Evolutionary conservation across 139 green algal species (phyloP).

Genomic region (Coelastrella sp.): DNA sequence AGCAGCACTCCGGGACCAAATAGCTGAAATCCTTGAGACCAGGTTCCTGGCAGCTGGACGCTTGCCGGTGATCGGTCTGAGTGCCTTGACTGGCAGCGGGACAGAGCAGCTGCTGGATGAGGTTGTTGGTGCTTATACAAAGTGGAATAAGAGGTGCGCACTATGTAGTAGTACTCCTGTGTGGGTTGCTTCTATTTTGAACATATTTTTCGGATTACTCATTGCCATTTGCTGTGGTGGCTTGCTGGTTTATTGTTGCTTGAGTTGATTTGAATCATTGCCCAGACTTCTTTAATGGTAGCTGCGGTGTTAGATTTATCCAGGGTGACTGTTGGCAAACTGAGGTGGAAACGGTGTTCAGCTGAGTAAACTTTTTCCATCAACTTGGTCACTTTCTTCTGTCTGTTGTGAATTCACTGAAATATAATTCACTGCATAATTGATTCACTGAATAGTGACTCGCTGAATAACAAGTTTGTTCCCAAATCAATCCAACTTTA

Average conservation of each 20-base stretch:
- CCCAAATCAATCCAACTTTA: no score
- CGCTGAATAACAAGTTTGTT: no score
- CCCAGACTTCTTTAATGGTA: no score
- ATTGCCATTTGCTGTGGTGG: no score
- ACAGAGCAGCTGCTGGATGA: conserved; percentile 67
- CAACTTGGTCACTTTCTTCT: no score
- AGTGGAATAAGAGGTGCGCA: conserved; percentile 73
- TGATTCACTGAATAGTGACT: no score
- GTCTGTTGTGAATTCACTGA: no score
- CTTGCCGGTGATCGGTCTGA: conserved; percentile 68
- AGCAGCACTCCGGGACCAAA: conserved; percentile 15
- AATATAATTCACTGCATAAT: no score
- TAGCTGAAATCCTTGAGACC: conserved; percentile 51
- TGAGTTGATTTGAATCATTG: no score
- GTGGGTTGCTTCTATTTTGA: no score
- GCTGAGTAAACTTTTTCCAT: no score
- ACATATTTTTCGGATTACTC: no score
- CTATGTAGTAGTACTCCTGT: background rate
- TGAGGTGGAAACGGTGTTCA: background rate
- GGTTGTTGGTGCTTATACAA: conserved; percentile 57
- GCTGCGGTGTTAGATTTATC: background rate
- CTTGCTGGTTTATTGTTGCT: background rate
- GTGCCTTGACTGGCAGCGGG: conserved; percentile 66
- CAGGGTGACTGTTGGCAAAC: background rate
- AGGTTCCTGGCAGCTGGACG: conserved; percentile 55